Conservation (phyloP, 768 basidiomycete species). For the Amyloporia xantha region DNA sequence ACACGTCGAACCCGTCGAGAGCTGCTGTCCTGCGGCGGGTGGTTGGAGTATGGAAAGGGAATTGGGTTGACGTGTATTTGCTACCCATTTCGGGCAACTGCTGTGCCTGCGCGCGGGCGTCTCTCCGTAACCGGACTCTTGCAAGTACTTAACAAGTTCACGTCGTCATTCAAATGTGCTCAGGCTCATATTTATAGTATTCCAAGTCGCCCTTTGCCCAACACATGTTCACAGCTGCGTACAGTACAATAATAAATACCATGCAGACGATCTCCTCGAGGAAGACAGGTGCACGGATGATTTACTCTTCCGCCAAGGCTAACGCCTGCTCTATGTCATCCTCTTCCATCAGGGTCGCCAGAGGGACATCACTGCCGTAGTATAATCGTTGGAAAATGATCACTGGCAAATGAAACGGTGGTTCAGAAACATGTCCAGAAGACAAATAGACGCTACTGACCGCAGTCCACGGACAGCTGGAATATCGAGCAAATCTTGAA, state of each 20-base stretch:
- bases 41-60: slow-evolving; percentile 6
- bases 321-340: slow-evolving; percentile 75
- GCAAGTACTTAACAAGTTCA: neutral
- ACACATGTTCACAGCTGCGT: neutral
- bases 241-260: neutral
- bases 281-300: neutral
- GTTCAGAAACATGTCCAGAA: neutral
- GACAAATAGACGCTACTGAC: slow-evolving; percentile 34
- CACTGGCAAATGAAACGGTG: slow-evolving; percentile 30
- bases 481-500: slow-evolving; percentile 82
- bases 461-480: slow-evolving; percentile 72
- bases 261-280: neutral
- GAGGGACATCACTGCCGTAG: slow-evolving; percentile 68
- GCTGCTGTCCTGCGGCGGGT: slow-evolving; percentile 18
- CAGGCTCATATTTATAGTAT: neutral
- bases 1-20: slow-evolving; percentile 22
- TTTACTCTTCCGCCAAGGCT: slow-evolving; percentile 54
- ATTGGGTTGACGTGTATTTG: slow-evolving; percentile 15
- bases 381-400: slow-evolving; percentile 69
- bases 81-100: slow-evolving; percentile 9
- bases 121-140: neutral
- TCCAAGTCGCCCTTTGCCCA: neutral
- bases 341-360: slow-evolving; percentile 38
- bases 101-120: slow-evolving; percentile 3
- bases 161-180: neutral